Evolutionary conservation across 2,329 filamentous ascomycete genomes (phyloP).

Genomic region (Zymoseptoria pseudotritici): DNA sequence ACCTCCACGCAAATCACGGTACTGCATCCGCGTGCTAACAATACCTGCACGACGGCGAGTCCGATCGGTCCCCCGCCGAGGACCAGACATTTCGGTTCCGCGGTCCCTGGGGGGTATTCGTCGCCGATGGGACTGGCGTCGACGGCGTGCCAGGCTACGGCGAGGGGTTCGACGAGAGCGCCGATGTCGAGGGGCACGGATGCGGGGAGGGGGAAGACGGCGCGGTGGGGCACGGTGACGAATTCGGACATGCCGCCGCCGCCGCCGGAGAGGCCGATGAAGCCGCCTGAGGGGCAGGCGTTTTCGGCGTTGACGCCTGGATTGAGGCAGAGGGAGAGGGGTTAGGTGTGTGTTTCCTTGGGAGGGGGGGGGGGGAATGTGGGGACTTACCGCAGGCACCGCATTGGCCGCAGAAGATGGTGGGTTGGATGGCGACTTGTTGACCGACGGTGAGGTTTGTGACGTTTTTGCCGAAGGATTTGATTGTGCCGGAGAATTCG

Average conservation of each 20-base stretch:
- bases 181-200: constrained; percentile 46
- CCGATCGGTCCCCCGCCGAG: constrained; percentile 57
- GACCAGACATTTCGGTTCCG: constrained; percentile 45
- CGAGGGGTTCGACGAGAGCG: constrained; percentile 57
- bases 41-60: constrained; percentile 51
- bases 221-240: constrained; percentile 44
- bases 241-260: constrained; percentile 51
- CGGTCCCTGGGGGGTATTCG: constrained; percentile 7
- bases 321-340: too few species aligned
- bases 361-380: too few species aligned
- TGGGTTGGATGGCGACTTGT: constrained; percentile 53
- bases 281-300: constrained; percentile 50
- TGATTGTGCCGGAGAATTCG: constrained; percentile 55
- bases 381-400: constrained; percentile 39
- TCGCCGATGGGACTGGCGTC: constrained; percentile 40
- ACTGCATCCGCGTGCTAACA: constrained; percentile 46
- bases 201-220: constrained; percentile 45
- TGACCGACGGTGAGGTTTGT: constrained; percentile 47
- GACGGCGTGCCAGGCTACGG: constrained; percentile 59
- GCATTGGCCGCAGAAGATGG: constrained; percentile 51
- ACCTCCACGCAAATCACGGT: constrained; percentile 54
- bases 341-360: too few species aligned
- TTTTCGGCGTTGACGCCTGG: constrained; percentile 43
- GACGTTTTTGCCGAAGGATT: constrained; percentile 45
- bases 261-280: constrained; percentile 36